Evolutionary conservation across 1,284 basidiomycete species (phyloP).

Genomic region (Cutaneotrichosporon cutaneum): DNA sequence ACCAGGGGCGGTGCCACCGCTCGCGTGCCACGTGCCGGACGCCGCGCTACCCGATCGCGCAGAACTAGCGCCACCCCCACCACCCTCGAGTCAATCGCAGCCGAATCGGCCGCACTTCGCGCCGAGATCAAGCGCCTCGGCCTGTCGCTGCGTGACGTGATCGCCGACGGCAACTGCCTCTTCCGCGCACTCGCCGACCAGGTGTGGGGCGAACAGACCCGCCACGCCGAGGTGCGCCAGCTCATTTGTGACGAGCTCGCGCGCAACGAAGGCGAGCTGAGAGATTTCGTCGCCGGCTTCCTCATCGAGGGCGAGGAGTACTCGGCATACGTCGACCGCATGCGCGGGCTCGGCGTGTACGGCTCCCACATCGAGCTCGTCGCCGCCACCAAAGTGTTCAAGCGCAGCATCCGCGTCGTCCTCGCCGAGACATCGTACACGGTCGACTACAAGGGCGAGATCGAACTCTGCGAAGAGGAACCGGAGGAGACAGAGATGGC

Average conservation of each 20-base stretch:
- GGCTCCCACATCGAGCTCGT: constrained; percentile 47
- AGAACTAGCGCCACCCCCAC: constrained; percentile 24
- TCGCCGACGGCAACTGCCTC: constrained; percentile 50
- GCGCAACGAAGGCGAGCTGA: constrained; percentile 34
- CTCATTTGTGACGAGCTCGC: constrained; percentile 47
- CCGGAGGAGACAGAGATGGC: neutral
- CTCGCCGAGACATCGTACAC: constrained; percentile 43
- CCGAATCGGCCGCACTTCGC: constrained; percentile 31
- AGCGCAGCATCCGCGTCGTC: constrained; percentile 43
- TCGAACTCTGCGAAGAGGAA: neutral
- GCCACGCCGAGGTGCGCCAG: constrained; percentile 42
- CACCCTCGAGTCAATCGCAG: constrained; percentile 29
- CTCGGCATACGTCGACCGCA: constrained; percentile 39
- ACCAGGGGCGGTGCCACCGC: constrained; percentile 6
- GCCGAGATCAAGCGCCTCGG: constrained; percentile 34
- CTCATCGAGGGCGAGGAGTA: constrained; percentile 42
- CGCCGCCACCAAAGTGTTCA: constrained; percentile 44
- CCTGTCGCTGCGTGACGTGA: constrained; percentile 40
- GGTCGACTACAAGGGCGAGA: constrained; percentile 29
- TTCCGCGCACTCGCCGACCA: constrained; percentile 46
- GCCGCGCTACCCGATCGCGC: constrained; percentile 22
- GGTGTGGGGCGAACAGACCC: constrained; percentile 42
- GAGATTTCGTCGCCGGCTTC: constrained; percentile 38
- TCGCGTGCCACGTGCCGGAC: constrained; percentile 7
- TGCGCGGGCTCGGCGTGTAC: constrained; percentile 43